These are phyloP conservation scores for Exophiala mesophila DNA, from an alignment of 2,329 filamentous ascomycete genomes.

Conservation along the genomic window DNA sequence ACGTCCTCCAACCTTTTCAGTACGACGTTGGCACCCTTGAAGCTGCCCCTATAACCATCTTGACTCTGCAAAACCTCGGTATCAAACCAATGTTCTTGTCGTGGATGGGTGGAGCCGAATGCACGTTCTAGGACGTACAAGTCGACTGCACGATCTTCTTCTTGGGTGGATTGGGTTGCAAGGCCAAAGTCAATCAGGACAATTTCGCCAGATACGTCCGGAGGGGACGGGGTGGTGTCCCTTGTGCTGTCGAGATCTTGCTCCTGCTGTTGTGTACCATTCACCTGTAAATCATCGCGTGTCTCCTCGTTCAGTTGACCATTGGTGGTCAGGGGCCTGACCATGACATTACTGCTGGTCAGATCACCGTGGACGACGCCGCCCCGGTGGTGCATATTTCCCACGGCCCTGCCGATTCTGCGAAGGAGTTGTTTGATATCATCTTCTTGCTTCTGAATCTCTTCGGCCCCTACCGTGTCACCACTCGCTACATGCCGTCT, in stretches of 20 bases:
- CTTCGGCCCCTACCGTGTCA: constrained; percentile 26
- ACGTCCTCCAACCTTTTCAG: constrained; percentile 86
- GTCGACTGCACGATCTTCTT: constrained; percentile 93
- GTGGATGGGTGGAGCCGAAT: constrained; percentile 90
- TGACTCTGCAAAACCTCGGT: constrained; percentile 54
- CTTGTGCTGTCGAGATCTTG: not conserved
- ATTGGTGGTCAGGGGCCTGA: constrained; percentile 45
- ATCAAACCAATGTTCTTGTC: constrained; percentile 69
- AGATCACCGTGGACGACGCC: constrained; percentile 92
- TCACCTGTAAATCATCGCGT: constrained; percentile 21
- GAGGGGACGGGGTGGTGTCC: constrained; percentile 8
- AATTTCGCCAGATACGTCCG: constrained; percentile 62
- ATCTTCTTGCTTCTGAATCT: constrained; percentile 38
- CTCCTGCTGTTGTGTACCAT: constrained; percentile 1
- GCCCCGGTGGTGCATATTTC: constrained; percentile 72
- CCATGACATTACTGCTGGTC: constrained; percentile 96
- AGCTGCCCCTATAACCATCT: constrained; percentile 65
- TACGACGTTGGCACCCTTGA: constrained; percentile 69
- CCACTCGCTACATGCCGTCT: constrained; percentile 32
- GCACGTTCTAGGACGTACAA: constrained; percentile 92
- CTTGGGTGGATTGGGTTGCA: constrained; percentile 70
- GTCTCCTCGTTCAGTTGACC: constrained; percentile 18
- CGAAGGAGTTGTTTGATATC: constrained; percentile 60
- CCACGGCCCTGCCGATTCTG: constrained; percentile 66
- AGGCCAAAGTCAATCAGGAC: constrained; percentile 94